Conservation (phyloP, 2,329 filamentous ascomycete genomes). For the Verruconis gallopava region DNA sequence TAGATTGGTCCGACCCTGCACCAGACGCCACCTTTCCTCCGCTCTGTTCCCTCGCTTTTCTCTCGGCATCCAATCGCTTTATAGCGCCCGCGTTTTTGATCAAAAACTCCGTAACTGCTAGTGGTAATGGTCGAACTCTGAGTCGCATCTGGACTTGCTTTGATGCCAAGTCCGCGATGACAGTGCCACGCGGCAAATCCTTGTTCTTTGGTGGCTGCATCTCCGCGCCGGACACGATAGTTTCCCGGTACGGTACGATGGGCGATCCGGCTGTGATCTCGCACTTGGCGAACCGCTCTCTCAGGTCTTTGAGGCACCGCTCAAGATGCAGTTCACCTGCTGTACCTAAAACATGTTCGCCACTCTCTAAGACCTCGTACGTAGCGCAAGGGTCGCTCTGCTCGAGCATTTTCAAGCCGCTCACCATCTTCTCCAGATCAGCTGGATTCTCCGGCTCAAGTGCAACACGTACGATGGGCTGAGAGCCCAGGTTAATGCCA, state of each 20-base stretch:
- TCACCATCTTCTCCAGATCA: slow-evolving; percentile 90
- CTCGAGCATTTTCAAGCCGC: slow-evolving; percentile 71
- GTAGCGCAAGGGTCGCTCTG: slow-evolving; percentile 93
- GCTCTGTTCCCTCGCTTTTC: slow-evolving; percentile 37
- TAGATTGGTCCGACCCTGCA: slow-evolving; percentile 22
- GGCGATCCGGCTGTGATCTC: slow-evolving; percentile 89
- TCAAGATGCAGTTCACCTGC: slow-evolving; percentile 92
- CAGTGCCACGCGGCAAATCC: slow-evolving; percentile 70
- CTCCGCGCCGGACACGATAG: slow-evolving; percentile 73
- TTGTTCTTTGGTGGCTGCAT: slow-evolving; percentile 84
- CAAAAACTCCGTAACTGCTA: slow-evolving; percentile 71
- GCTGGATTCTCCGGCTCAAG: slow-evolving; percentile 85
- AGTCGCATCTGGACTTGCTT: slow-evolving; percentile 73
- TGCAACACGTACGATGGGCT: slow-evolving; percentile 90
- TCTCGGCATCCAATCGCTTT: slow-evolving; percentile 64
- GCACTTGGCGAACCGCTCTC: slow-evolving; percentile 84
- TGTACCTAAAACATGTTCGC: slow-evolving; percentile 88
- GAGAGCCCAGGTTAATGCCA: slow-evolving; percentile 64
- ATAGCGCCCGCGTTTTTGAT: slow-evolving; percentile 67
- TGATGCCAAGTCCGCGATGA: slow-evolving; percentile 63
- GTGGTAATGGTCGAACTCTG: slow-evolving; percentile 65
- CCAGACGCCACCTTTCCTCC: slow-evolving; percentile 27
- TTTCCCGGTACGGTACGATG: slow-evolving; percentile 92
- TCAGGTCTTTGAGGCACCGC: slow-evolving; percentile 80
- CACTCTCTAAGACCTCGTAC: slow-evolving; percentile 84